Conservation (phyloP, 2,329 filamentous ascomycete genomes). For the Pezicula carpinea region DNA sequence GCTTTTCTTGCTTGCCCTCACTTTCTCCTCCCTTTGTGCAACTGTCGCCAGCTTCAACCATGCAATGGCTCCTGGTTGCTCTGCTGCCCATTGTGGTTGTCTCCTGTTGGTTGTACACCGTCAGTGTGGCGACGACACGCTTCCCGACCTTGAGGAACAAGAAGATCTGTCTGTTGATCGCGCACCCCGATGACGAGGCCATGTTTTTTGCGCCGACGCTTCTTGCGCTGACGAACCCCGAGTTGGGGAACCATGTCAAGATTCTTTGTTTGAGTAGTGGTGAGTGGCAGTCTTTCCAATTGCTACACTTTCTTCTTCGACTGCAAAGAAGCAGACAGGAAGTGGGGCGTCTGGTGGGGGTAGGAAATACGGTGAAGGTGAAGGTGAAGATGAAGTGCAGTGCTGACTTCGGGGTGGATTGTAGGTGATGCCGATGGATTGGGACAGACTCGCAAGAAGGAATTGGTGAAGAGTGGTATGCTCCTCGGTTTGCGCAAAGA, state of each 20-base stretch:
- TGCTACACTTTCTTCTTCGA: background rate
- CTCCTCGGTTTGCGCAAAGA: constrained; percentile 68
- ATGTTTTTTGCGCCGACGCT: constrained; percentile 98
- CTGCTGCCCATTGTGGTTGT: constrained; percentile 35
- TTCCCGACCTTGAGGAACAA: constrained; percentile 73
- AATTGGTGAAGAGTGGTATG: constrained; percentile 76
- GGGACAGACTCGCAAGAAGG: constrained; percentile 75
- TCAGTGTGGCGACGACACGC: constrained; percentile 33
- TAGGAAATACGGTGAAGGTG: constrained; percentile 2
- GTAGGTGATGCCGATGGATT: constrained; percentile 80
- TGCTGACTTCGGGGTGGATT: constrained; percentile 4
- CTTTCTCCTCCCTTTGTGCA: background rate
- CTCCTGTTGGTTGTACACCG: constrained; percentile 31
- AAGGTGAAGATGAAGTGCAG: no score
- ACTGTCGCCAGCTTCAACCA: constrained; percentile 5
- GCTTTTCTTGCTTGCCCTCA: no score
- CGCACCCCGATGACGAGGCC: constrained; percentile 96
- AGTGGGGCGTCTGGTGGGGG: background rate
- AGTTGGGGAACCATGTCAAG: constrained; percentile 83
- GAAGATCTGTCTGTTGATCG: constrained; percentile 87
- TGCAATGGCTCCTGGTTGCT: constrained; percentile 24
- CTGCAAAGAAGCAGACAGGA: background rate
- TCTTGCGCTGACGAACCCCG: constrained; percentile 74
- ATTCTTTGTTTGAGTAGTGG: constrained; percentile 90
- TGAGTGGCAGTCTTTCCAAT: constrained; percentile 29